Base-by-base conservation (phyloP, 2,329 filamentous ascomycete genomes). In the Neurospora crassa region DNA sequence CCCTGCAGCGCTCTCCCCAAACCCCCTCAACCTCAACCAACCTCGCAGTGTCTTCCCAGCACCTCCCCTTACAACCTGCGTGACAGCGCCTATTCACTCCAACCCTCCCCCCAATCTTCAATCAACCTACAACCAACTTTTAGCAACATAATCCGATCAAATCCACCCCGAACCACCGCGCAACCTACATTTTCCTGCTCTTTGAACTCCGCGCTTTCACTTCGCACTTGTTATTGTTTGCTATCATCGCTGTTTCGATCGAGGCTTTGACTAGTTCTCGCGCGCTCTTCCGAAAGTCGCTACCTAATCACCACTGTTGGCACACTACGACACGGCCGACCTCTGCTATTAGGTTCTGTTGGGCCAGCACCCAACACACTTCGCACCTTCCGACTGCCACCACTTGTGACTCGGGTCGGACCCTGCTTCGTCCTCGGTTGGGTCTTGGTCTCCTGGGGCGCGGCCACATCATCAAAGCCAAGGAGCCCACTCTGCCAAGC, bases 181-280 rank as follows among this genome's bases (percentile, higher is more conserved):
- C 72, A 68, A 72, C 70, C 70, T 63, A 67, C 71, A 70, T 74
- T 75, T 68, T 70, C 73, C 70, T 76, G 71, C 74, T 74, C 74
- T 75, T 75, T 76, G 74, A 76, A 76, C 75, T 78, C 78, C 73
- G 76, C 78, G 77, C 78, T 74, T 77, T 79, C 78, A 75, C 78
- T 79, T 76, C 74, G 73, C 74, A 71, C 72, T 72, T 71, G 75
- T 75, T 76, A 74, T 74, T 71, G 1, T 68, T 71, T 75, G 67
- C 70, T 67, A 72, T 71, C 70, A 69, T 70, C 72, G 72, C 68
- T 67, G 74, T 75, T 75, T 75, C 69, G 68, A 72, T 68, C 78
- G 79, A 81, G 79, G 77, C 79, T 81, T 81, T 86, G 73, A 79
- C 78, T 86, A 86, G 84, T 81, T 80, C 81, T 86, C 83, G 83